Conservation (phyloP, 345 rosid species). For the Chamaenerion angustifolium region DNA sequence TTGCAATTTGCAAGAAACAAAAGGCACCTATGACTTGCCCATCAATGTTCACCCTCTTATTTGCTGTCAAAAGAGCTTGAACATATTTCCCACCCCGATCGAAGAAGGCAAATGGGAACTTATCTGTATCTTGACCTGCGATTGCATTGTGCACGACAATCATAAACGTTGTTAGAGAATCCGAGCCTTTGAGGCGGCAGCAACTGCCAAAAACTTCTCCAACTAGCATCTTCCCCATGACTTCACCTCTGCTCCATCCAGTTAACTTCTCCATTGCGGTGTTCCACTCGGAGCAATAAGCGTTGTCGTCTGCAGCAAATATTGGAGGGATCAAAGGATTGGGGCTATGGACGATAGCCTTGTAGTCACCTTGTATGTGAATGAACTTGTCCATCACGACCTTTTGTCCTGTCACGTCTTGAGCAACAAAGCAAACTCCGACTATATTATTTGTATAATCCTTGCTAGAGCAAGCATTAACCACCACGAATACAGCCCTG, state of each 20-base stretch:
- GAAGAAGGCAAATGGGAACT: conserved; percentile 69
- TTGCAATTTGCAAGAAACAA: conserved; percentile 92
- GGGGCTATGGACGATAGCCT: conserved; percentile 84
- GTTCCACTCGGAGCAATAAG: conserved; percentile 93
- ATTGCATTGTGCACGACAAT: conserved; percentile 75
- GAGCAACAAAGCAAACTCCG: conserved; percentile 93
- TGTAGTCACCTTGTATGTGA: conserved; percentile 85
- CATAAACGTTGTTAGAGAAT: conserved; percentile 86
- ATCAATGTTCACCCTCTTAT: conserved; percentile 55
- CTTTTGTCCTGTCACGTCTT: conserved; percentile 84
- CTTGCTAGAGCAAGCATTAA: conserved; percentile 90
- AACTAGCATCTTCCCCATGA: conserved; percentile 78
- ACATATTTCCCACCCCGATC: conserved; percentile 58
- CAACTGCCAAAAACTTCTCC: conserved; percentile 87
- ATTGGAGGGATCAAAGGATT: conserved; percentile 92
- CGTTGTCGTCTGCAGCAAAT: conserved; percentile 85
- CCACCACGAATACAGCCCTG: conserved; percentile 71
- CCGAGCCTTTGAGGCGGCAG: conserved; percentile 84
- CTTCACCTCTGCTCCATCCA: conserved; percentile 52
- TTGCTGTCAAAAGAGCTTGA: conserved; percentile 79
- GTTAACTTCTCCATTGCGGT: conserved; percentile 96
- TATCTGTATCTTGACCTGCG: conserved; percentile 76
- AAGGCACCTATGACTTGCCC: conserved; percentile 80
- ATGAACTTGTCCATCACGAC: conserved; percentile 91
- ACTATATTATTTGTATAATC: conserved; percentile 78